Evolutionary conservation across 257 asterid genomes (phyloP).

Genomic region (Primulina huaijiensis): DNA sequence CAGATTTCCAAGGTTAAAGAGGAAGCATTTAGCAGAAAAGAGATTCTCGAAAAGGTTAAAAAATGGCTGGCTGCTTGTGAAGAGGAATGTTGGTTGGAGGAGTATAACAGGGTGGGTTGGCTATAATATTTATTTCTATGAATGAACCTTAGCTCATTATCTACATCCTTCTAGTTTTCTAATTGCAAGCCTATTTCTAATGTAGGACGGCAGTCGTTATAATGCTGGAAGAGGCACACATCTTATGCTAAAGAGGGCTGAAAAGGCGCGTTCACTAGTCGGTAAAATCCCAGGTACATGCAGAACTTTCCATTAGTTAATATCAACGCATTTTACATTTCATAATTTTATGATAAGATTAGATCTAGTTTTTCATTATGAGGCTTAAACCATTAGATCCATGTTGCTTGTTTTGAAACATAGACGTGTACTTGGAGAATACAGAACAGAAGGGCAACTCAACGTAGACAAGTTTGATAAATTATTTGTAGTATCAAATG

Average conservation of each 20-base stretch:
- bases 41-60: constrained; percentile 80
- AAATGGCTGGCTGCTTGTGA: constrained; percentile 89
- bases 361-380: neutral
- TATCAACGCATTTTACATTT: neutral
- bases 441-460: too few species aligned
- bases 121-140: constrained; percentile 22
- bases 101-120: constrained; percentile 72
- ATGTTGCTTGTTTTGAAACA: neutral
- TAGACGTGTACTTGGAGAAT: too few species aligned
- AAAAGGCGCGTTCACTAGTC: constrained; percentile 84
- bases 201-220: constrained; percentile 91
- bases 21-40: constrained; percentile 76
- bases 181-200: neutral
- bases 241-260: constrained; percentile 84
- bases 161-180: neutral
- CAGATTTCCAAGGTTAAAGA: constrained; percentile 67
- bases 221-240: constrained; percentile 93
- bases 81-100: constrained; percentile 96
- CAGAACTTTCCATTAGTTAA: neutral
- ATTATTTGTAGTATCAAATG: neutral
- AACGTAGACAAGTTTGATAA: too few species aligned
- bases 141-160: constrained; percentile 13
- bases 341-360: too few species aligned
- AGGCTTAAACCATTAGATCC: neutral
- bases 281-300: constrained; percentile 81